phyloP scores from a whole-genome alignment of 345 rosid genomes.

The Gossypium turneri region DNA sequence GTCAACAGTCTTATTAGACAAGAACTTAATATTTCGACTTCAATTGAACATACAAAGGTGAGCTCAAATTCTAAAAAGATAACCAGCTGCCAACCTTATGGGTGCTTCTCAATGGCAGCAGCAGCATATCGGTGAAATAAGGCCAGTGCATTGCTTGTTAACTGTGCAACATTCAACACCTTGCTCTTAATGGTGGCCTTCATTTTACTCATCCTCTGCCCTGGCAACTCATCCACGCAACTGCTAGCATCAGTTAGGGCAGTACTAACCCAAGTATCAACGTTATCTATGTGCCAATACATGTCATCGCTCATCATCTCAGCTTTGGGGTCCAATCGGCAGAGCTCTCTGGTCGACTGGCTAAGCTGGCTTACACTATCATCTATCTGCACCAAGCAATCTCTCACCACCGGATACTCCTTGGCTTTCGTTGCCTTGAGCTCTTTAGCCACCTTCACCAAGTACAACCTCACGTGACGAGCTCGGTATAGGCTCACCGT shows the following conservation, averaged over 20 bases:
- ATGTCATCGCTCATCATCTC: slow-evolving; percentile 23
- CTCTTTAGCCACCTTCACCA: slow-evolving; percentile 39
- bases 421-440: slow-evolving; percentile 36
- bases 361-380: slow-evolving; percentile 54
- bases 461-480: slow-evolving; percentile 40
- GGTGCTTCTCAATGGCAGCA: slow-evolving; percentile 18
- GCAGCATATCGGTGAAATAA: slow-evolving; percentile 63
- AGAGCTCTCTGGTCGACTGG: slow-evolving; percentile 57
- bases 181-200: slow-evolving; percentile 70
- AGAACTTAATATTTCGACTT: slow-evolving; percentile 4
- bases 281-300: slow-evolving; percentile 52
- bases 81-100: neutral
- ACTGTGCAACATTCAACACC: slow-evolving; percentile 72
- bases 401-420: slow-evolving; percentile 46
- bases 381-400: slow-evolving; percentile 54
- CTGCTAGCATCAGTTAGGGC: slow-evolving; percentile 65
- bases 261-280: slow-evolving; percentile 70
- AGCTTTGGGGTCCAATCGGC: slow-evolving; percentile 23
- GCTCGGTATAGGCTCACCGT: slow-evolving; percentile 60
- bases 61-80: neutral
- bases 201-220: slow-evolving; percentile 52
- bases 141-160: slow-evolving; percentile 73
- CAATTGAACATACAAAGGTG: neutral
- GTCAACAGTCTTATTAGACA: neutral
- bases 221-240: slow-evolving; percentile 56